Percentiles rank a stretch among this genome's conserved stretches.
These are phyloP conservation scores for Thalassiosira hispida DNA, from an alignment of 352 stramenopile genomes.

Conservation along the genomic window DNA sequence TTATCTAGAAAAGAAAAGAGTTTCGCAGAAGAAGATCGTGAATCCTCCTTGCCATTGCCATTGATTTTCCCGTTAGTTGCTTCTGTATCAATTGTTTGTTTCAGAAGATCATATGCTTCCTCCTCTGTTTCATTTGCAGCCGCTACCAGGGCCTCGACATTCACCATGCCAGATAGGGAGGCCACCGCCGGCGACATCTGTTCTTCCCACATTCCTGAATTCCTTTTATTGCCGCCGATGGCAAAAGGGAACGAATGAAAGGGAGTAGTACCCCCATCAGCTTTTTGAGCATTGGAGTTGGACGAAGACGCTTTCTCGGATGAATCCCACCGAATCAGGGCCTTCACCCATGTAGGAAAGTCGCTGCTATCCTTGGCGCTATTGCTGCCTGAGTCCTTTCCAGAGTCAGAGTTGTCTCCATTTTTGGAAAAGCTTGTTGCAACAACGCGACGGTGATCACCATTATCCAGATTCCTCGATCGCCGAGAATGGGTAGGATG, in stretches of 20 bases:
- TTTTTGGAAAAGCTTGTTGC: not conserved
- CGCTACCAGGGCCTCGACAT: conserved; percentile 59
- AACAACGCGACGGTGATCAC: not conserved
- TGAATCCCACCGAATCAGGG: conserved; percentile 27
- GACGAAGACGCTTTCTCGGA: not conserved
- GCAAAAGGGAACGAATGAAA: conserved; percentile 30
- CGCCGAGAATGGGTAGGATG: not conserved
- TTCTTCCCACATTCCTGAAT: conserved; percentile 25
- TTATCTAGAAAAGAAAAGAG: conserved; percentile 55
- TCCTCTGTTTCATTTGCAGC: conserved; percentile 44
- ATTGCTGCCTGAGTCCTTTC: conserved; percentile 7
- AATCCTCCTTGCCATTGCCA: conserved; percentile 4
- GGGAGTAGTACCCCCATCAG: too few species aligned
- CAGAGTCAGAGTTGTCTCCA: not conserved
- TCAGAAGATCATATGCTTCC: conserved; percentile 26
- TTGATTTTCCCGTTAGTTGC: not conserved
- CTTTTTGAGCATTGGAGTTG: not conserved
- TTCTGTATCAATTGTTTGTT: conserved; percentile 14
- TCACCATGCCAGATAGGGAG: conserved; percentile 54
- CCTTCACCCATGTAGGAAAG: conserved; percentile 36
- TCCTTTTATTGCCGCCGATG: conserved; percentile 1
- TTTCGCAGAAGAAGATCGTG: conserved; percentile 5
- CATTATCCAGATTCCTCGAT: too few species aligned
- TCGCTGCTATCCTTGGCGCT: conserved; percentile 6
- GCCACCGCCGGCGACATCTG: conserved; percentile 49